Conservation (phyloP, 352 stramenopile species). For the Globisporangium viniferum region DNA sequence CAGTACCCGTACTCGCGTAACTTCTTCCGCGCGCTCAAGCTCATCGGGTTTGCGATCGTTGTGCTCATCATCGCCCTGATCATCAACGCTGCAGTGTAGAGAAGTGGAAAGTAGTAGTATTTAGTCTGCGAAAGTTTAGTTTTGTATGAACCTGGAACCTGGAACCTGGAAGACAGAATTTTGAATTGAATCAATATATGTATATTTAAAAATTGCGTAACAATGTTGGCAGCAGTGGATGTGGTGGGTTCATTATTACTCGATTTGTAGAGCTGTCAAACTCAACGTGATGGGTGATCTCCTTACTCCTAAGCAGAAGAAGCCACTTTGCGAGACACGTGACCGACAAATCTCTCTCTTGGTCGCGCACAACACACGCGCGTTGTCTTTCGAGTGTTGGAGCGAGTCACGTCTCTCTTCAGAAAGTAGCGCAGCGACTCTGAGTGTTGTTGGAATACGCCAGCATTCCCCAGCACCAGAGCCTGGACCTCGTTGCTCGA, state of each 20-base stretch:
- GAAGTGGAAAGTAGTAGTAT: neutral
- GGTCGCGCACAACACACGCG: neutral
- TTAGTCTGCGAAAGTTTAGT: neutral
- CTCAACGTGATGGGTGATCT: too few species aligned
- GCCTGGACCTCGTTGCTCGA: neutral
- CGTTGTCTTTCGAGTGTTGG: neutral
- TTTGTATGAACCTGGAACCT: neutral
- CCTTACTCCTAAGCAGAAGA: too few species aligned
- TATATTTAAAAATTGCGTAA: neutral
- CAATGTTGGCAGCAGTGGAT: neutral
- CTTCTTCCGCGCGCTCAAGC: neutral
- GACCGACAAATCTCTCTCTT: neutral
- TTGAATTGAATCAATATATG: neutral
- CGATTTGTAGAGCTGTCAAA: too few species aligned
- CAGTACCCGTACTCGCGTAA: slow-evolving; percentile 43
- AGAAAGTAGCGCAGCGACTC: neutral
- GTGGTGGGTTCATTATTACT: too few species aligned
- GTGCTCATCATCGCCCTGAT: slow-evolving; percentile 5
- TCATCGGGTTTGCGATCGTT: neutral
- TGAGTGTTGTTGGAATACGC: neutral
- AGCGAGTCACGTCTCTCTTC: neutral
- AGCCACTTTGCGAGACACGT: too few species aligned
- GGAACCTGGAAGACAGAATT: neutral
- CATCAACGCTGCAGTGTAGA: neutral
- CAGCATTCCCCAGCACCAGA: neutral